These are phyloP conservation scores for Physaria fendleri DNA, from an alignment of 345 rosid genomes.

Conservation along the genomic window DNA sequence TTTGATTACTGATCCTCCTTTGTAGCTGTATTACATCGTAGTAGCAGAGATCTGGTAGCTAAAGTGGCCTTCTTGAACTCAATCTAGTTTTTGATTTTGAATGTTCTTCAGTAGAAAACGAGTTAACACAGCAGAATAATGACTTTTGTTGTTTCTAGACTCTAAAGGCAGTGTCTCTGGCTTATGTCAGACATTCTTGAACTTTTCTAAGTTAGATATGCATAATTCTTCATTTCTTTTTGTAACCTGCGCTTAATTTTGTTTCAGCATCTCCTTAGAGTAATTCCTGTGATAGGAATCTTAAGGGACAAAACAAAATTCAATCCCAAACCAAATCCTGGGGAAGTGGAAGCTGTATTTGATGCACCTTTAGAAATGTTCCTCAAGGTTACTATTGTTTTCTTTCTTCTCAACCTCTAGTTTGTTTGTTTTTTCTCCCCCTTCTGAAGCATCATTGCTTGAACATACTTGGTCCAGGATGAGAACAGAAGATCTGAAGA, in stretches of 20 bases:
- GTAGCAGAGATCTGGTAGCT: background rate
- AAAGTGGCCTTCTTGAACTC: background rate
- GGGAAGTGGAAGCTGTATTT: slow-evolving; percentile 81
- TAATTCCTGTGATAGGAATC: slow-evolving; percentile 80
- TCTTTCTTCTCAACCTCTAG: background rate
- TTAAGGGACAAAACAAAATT: slow-evolving; percentile 47
- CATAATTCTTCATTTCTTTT: background rate
- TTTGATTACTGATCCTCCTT: background rate
- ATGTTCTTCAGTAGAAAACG: background rate
- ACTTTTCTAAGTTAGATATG: background rate
- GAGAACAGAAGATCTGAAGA: slow-evolving; percentile 64
- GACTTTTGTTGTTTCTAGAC: background rate
- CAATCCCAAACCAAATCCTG: slow-evolving; percentile 61
- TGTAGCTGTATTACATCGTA: background rate
- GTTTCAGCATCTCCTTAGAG: slow-evolving; percentile 85
- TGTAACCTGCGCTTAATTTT: background rate
- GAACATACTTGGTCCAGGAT: slow-evolving; percentile 37
- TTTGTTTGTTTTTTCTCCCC: background rate
- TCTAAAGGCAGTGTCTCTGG: background rate
- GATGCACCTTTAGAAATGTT: slow-evolving; percentile 96
- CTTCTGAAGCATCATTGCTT: background rate
- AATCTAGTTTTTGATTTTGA: background rate
- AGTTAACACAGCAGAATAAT: background rate
- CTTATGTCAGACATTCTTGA: background rate
- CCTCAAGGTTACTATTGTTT: slow-evolving; percentile 50